Evolutionary conservation across 2,329 filamentous ascomycete species (phyloP).

Genomic region (Apiospora aurea): DNA sequence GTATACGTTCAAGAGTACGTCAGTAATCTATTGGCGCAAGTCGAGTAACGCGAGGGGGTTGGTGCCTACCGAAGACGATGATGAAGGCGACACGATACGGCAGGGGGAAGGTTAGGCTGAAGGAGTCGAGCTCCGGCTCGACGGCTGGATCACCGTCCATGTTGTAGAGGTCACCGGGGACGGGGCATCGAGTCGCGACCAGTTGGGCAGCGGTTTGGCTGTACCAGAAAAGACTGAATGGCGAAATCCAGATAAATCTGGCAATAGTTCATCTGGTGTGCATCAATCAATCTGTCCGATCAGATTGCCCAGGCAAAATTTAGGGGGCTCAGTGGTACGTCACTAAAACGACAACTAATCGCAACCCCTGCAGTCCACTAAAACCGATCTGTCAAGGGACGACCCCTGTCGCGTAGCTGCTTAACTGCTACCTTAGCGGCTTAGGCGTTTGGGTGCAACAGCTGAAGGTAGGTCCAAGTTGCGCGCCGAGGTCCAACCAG

Average conservation of each 20-base stretch:
- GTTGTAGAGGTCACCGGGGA: slow-evolving; percentile 33
- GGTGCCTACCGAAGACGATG: slow-evolving; percentile 78
- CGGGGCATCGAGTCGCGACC: slow-evolving; percentile 31
- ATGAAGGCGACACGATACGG: slow-evolving; percentile 90
- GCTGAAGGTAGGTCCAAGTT: background rate
- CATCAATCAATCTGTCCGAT: slow-evolving; percentile 11
- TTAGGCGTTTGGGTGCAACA: background rate
- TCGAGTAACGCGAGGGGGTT: slow-evolving; percentile 20
- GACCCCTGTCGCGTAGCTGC: background rate
- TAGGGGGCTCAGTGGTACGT: slow-evolving; percentile 13
- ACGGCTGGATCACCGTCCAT: slow-evolving; percentile 80
- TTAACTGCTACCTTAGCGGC: background rate
- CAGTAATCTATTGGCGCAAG: background rate
- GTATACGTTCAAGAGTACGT: slow-evolving; percentile 45
- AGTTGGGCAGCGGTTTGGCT: background rate
- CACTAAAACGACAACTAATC: slow-evolving; percentile 10
- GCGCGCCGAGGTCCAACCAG: slow-evolving; percentile 10
- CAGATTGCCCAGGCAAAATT: background rate
- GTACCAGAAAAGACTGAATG: background rate
- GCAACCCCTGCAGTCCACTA: background rate
- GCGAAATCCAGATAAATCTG: slow-evolving; percentile 12
- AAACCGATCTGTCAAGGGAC: background rate
- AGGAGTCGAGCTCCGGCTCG: slow-evolving; percentile 78
- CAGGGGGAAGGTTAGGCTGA: slow-evolving; percentile 85
- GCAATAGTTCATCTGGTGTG: background rate